Evolutionary conservation across 139 green algal genomes (phyloP).

Genomic region (Chlorella vulgaris): DNA sequence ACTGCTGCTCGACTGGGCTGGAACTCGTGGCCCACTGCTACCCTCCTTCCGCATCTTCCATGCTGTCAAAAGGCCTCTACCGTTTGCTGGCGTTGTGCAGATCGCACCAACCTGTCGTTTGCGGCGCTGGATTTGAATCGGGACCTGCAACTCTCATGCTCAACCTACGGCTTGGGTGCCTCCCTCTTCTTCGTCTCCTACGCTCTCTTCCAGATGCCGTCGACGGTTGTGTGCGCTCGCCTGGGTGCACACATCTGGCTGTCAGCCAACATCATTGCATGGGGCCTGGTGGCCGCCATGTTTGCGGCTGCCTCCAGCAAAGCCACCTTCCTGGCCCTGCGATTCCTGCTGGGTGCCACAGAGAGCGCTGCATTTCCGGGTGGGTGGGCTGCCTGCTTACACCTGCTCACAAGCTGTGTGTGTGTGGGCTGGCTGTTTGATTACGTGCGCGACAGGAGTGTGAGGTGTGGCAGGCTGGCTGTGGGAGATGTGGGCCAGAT

Average conservation of each 20-base stretch:
- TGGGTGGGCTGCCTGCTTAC: constrained; percentile 26
- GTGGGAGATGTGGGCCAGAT: no score
- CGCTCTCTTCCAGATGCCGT: constrained; percentile 54
- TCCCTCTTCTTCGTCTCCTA: constrained; percentile 86
- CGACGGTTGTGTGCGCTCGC: constrained; percentile 48
- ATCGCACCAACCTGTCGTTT: constrained; percentile 79
- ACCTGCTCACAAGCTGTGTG: neutral
- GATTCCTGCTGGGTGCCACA: constrained; percentile 71
- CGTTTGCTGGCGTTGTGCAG: constrained; percentile 61
- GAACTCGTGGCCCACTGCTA: no score
- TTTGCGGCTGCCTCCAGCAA: constrained; percentile 56
- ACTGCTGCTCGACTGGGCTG: no score
- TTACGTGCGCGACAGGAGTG: neutral
- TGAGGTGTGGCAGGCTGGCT: no score
- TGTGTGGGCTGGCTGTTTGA: neutral
- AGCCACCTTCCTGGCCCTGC: constrained; percentile 64
- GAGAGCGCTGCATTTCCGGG: constrained; percentile 76
- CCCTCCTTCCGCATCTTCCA: no score
- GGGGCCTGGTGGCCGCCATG: constrained; percentile 66
- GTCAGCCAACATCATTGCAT: constrained; percentile 55
- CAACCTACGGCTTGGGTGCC: constrained; percentile 75
- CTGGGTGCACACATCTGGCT: constrained; percentile 71
- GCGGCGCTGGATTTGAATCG: constrained; percentile 71
- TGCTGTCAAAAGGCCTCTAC: constrained; percentile 27
- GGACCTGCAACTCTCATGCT: constrained; percentile 61